Evolutionary conservation across 495 filamentous ascomycete species (phyloP).

Genomic region (Corynascus novoguineensis): DNA sequence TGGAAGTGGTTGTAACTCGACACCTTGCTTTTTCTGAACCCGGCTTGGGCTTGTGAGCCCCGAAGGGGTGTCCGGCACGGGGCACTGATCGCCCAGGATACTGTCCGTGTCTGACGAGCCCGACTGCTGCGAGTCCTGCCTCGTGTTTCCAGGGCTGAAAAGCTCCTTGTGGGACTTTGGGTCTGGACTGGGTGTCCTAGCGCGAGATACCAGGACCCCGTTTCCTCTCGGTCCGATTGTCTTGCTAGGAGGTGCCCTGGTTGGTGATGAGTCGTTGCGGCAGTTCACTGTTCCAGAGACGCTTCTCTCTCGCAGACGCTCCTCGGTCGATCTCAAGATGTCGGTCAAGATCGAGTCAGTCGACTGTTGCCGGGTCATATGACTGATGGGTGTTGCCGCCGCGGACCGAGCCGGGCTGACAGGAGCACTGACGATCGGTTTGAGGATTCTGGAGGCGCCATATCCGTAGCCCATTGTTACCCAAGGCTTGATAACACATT

Average conservation of each 20-base stretch:
- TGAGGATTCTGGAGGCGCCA: slow-evolving; percentile 2
- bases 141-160: slow-evolving; percentile 13
- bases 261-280: neutral
- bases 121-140: slow-evolving; percentile 31
- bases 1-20: slow-evolving; percentile 8
- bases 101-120: slow-evolving; percentile 35
- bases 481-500: slow-evolving; percentile 4
- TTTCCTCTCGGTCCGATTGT: neutral
- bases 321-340: slow-evolving; percentile 40
- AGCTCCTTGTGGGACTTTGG: neutral
- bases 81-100: slow-evolving; percentile 20
- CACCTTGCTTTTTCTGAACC: slow-evolving; percentile 17
- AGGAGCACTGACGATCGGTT: neutral
- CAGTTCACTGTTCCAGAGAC: neutral
- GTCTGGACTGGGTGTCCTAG: slow-evolving; percentile 21
- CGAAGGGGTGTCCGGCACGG: slow-evolving; percentile 6
- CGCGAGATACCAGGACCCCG: neutral
- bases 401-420: slow-evolving; percentile 13
- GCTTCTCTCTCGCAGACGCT: slow-evolving; percentile 36
- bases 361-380: slow-evolving; percentile 23
- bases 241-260: neutral
- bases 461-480: slow-evolving; percentile 6
- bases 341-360: slow-evolving; percentile 39
- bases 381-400: slow-evolving; percentile 19
- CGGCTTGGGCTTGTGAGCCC: slow-evolving; percentile 25